Base-by-base conservation (phyloP, 768 basidiomycete genomes). In the Russula abietina region DNA sequence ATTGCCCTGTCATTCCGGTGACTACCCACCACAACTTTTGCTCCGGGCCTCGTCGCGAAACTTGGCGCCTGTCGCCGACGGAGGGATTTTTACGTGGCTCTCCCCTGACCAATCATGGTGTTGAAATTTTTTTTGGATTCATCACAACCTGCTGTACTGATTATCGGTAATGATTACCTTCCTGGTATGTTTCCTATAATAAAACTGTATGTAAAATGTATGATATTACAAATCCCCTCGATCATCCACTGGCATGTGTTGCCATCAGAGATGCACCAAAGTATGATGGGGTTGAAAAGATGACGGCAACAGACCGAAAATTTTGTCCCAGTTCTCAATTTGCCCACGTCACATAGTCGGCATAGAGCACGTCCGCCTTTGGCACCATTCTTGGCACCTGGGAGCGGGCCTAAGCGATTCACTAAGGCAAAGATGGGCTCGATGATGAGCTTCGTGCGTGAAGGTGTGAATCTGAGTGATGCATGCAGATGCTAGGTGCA, bases 251-350 rank as follows among this genome's bases (percentile, higher is more conserved):
- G 16, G 4, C 57, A 54, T 63, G 33, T 41, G 38, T 63, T 63
- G 49, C 55, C 32, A 62, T 55, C 57, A 62, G 57, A 57, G n/a
- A n/a, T n/a, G n/a, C n/a, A n/a, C n/a, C 28, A 39, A 48, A 28
- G n/a, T n/a, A n/a, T n/a, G 49, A 46, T 36, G 32, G 45, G 48
- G 19, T 16, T 57, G 8, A 24, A 28, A 50, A 56, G 36, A 41
- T 43, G 52, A 45, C 51, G 36, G 14, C 57, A 24, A 43, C 30
- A 22, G 10, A 46, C 60, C 54, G 28, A 16, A 59, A 58, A 49
- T 59, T 54, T n/a, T 59, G 52, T 63, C 62, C 52, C 54, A 28
- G 58, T 43, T 60, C 48, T 58, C 58, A 50, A 59, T 30, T 60
- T 53, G 57, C 24, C 43, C 22, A n/a, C n/a, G n/a, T n/a, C n/a